These are phyloP conservation scores for Gillenia trifoliata DNA, from an alignment of 306 rosid genomes.

Conservation along the genomic window DNA sequence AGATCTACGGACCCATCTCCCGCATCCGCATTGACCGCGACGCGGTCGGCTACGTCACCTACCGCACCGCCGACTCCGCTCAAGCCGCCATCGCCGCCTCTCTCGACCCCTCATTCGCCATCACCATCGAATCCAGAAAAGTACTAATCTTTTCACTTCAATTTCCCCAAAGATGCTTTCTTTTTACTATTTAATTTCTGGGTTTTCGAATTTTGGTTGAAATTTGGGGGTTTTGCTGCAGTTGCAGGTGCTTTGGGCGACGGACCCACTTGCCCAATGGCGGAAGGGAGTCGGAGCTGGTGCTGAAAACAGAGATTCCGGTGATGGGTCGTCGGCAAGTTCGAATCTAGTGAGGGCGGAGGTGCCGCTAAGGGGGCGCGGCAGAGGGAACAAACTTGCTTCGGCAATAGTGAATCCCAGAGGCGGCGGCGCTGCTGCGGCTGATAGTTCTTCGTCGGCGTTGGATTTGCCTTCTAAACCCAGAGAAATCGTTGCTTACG, in stretches of 20 bases:
- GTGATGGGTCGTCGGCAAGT: constrained; percentile 20
- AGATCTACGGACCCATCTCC: constrained; percentile 82
- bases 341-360: constrained; percentile 85
- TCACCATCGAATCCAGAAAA: constrained; percentile 64
- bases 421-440: constrained; percentile 8
- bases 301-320: too few species aligned
- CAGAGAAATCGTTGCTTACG: constrained; percentile 83
- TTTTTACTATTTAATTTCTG: background rate
- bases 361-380: constrained; percentile 74
- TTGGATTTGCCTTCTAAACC: constrained; percentile 53
- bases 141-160: constrained; percentile 20
- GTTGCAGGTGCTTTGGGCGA: constrained; percentile 88
- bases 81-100: constrained; percentile 71
- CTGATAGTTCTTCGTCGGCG: constrained; percentile 28
- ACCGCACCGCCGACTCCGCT: constrained; percentile 62
- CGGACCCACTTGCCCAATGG: constrained; percentile 40
- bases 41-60: constrained; percentile 60
- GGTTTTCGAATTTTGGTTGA: background rate
- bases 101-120: constrained; percentile 65
- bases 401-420: constrained; percentile 59
- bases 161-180: background rate
- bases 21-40: constrained; percentile 93
- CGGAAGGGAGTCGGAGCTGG: too few species aligned
- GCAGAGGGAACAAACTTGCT: constrained; percentile 75
- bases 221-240: constrained; percentile 19